Conservation (phyloP, 2,329 filamentous ascomycete genomes). For the Waltergamsia citrina region DNA sequence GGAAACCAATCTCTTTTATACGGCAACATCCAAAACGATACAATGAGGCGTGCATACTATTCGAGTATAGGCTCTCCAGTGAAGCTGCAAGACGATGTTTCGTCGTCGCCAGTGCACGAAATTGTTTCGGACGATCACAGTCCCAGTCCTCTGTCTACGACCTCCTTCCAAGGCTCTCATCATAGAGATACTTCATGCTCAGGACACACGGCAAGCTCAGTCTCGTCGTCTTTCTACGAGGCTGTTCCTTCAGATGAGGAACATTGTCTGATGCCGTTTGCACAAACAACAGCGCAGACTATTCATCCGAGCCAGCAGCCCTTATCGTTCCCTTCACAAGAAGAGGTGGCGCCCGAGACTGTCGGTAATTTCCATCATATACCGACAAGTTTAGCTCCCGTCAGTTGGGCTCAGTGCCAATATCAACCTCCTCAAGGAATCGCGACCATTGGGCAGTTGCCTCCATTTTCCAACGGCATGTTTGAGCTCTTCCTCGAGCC, state of each 20-base stretch:
- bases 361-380: conserved; percentile 9
- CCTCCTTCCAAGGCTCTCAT: conserved; percentile 20
- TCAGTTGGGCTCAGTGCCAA: too few relatives aligned
- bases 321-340: neutral
- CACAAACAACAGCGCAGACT: conserved; percentile 29
- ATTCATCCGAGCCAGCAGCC: conserved; percentile 14
- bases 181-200: neutral
- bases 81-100: neutral
- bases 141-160: conserved; percentile 47
- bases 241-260: neutral
- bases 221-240: neutral
- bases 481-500: conserved; percentile 41
- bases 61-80: neutral
- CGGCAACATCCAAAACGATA: conserved; percentile 49
- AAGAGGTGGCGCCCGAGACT: neutral
- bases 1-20: too few relatives aligned
- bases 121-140: conserved; percentile 20
- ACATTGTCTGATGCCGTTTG: conserved; percentile 29
- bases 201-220: neutral
- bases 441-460: conserved; percentile 35
- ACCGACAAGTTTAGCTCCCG: too few relatives aligned
- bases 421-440: conserved; percentile 51
- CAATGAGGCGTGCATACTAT: conserved; percentile 35
- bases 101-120: neutral
- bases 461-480: conserved; percentile 17